These are phyloP conservation scores for Sugiyamaella qingdaonensis DNA, from an alignment of 805 yeast genomes.

Conservation along the genomic window DNA sequence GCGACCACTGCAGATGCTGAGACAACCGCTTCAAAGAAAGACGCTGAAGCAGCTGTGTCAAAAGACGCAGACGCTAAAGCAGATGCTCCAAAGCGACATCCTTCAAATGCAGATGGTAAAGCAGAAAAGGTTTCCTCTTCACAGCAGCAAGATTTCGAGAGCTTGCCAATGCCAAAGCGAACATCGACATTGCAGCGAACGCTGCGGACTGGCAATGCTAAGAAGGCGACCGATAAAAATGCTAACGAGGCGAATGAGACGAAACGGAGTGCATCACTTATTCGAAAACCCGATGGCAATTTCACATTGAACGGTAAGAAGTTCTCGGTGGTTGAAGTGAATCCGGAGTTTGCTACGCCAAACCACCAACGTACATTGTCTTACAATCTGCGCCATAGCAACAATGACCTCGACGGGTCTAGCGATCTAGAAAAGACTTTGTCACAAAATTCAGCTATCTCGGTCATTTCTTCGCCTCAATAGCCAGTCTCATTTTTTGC, in stretches of 20 bases:
- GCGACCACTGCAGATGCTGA: background rate
- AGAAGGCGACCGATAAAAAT: background rate
- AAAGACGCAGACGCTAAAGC: background rate
- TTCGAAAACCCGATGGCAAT: conserved; percentile 25
- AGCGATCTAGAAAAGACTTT: background rate
- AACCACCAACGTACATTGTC: conserved; percentile 19
- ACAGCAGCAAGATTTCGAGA: background rate
- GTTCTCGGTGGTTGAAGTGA: conserved; percentile 31
- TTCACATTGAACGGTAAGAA: conserved; percentile 30
- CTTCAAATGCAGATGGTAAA: background rate
- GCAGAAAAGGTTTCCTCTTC: background rate
- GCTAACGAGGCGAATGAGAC: conserved; percentile 9
- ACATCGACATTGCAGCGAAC: conserved; percentile 10
- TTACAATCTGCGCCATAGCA: conserved; percentile 7
- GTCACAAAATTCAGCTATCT: background rate
- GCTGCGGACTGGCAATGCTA: conserved; percentile 8
- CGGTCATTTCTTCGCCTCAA: conserved; percentile 1
- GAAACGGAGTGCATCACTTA: conserved; percentile 22
- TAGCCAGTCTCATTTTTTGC: no score
- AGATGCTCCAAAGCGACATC: no score
- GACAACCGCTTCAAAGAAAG: background rate
- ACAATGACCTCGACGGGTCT: background rate
- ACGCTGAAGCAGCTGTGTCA: background rate
- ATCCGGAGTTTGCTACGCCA: conserved; percentile 29
- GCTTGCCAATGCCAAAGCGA: conserved; percentile 6